A percentile compares a stretch with the other conserved stretches of the same genome.
phyloP scores from a whole-genome alignment of 176 grass and related monocot genomes.

The Aechmea fasciata region DNA sequence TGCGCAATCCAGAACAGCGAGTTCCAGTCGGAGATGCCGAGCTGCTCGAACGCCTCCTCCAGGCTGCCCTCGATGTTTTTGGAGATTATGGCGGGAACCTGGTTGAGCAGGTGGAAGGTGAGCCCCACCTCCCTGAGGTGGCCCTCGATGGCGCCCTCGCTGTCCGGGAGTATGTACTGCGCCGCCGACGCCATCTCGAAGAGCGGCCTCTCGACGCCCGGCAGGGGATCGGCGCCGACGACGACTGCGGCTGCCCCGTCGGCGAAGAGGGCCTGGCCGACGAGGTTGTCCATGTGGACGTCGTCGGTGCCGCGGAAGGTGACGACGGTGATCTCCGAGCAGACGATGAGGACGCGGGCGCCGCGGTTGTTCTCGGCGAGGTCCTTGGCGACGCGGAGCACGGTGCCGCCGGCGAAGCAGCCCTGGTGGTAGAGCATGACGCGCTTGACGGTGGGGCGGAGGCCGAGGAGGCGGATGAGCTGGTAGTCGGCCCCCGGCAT shows the following conservation, averaged over 20 bases:
- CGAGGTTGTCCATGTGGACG: not conserved
- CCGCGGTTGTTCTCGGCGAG: not conserved
- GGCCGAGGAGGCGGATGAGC: not conserved
- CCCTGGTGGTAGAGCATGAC: not conserved
- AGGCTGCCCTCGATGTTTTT: not conserved
- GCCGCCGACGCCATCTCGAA: not conserved
- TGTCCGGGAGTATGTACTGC: not conserved
- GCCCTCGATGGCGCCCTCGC: not conserved
- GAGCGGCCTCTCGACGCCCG: not conserved
- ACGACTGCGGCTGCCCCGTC: not conserved
- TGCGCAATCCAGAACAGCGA: not conserved
- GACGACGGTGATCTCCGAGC: not conserved
- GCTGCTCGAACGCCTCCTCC: not conserved
- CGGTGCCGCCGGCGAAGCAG: not conserved
- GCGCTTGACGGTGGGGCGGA: not conserved
- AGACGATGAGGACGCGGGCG: not conserved
- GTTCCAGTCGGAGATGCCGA: not conserved
- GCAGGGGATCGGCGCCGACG: not conserved
- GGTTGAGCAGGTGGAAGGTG: not conserved
- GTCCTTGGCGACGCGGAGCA: not conserved
- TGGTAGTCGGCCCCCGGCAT: not conserved
- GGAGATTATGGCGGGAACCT: not conserved
- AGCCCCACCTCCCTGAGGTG: not conserved
- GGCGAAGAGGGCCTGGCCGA: not conserved
- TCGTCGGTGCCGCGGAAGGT: not conserved